Evolutionary conservation across 768 basidiomycete genomes (phyloP).

Genomic region (Scleroderma bovista): DNA sequence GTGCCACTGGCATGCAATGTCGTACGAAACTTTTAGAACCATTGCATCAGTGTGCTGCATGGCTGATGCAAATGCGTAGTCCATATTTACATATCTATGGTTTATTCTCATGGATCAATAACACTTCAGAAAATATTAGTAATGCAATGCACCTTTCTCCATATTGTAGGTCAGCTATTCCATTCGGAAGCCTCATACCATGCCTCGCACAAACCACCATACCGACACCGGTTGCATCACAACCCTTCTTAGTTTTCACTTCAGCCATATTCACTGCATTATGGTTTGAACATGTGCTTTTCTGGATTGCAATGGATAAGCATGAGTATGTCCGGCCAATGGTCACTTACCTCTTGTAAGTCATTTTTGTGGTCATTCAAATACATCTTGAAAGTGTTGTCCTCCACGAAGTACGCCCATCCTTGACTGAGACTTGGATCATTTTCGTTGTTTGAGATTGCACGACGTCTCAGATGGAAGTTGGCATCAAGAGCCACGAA

Average conservation of each 20-base stretch:
- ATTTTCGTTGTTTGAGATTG: conserved; percentile 5
- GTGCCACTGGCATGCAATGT: conserved; percentile 14
- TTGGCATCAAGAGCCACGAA: conserved; percentile 30
- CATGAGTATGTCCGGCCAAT: too few species aligned
- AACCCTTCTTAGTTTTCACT: neutral
- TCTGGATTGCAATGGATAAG: too few species aligned
- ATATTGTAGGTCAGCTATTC: conserved; percentile 13
- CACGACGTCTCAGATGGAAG: conserved; percentile 25
- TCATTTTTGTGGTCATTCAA: conserved; percentile 7
- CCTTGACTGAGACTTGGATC: conserved; percentile 23
- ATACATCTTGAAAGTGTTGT: conserved; percentile 12
- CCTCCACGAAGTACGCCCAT: conserved; percentile 21
- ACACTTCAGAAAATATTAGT: too few species aligned
- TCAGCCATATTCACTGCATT: conserved; percentile 3
- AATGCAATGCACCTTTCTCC: conserved; percentile 8
- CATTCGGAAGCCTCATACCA: conserved; percentile 15
- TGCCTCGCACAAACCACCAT: conserved; percentile 22
- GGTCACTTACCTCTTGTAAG: conserved; percentile 9
- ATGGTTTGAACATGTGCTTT: conserved; percentile 5
- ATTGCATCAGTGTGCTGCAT: neutral
- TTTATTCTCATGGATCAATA: neutral
- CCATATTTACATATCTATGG: conserved; percentile 15
- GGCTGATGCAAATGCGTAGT: conserved; percentile 8
- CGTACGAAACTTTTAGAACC: conserved; percentile 8
- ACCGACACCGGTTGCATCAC: conserved; percentile 6